Evolutionary conservation across 2,329 filamentous ascomycete genomes (phyloP), one percentile per base, ranked within the genome.

Genomic region (Aspergillus brunneoviolaceus): DNA sequence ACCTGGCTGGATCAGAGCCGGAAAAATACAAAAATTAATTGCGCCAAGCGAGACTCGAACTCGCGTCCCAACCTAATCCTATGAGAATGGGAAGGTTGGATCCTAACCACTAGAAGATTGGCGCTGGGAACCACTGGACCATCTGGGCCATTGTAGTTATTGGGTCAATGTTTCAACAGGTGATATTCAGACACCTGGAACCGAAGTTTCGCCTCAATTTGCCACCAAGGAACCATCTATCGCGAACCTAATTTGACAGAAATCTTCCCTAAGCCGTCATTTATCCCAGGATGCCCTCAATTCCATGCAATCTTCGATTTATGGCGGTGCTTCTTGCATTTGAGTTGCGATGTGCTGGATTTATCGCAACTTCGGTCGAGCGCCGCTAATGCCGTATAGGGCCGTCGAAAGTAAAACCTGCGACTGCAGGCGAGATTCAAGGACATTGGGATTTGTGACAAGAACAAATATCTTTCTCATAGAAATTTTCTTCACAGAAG

Each of bases 51-150:
- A 55, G 53, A 55, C 48, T 55, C 53, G 53, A 55, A 55, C 53
- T 55, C 53, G 53, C 53, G 53, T 55, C 53, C 42, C 53, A 55
- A 55, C 53, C 53, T 55, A 23, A 25, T 47, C 42, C 35, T 47
- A 55, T 53, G 25, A n/a, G 53, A 55, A 48, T 55, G 53, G 53
- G 53, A 55, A 55, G 53, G 53, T 55, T 55, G 53, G 27, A 55
- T 55, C 53, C 53, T 55, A 55, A 55, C 53, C 53, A 55, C 53
- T 55, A 55, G 53, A 55, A 45, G 53, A 55, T 55, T 55, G 53
- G 53, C 53, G 53, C 53, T 23, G 35, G 10, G 51, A 39, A 45
- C 39, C 39, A 45, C 39, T 45, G 39, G 39, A 45, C 39, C 39
- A 45, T 45, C 16, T 45, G 16, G 39, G 5, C 39, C 39, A 3